Base-by-base conservation (phyloP, 2,329 filamentous ascomycete species). In the Colletotrichum tabaci region DNA sequence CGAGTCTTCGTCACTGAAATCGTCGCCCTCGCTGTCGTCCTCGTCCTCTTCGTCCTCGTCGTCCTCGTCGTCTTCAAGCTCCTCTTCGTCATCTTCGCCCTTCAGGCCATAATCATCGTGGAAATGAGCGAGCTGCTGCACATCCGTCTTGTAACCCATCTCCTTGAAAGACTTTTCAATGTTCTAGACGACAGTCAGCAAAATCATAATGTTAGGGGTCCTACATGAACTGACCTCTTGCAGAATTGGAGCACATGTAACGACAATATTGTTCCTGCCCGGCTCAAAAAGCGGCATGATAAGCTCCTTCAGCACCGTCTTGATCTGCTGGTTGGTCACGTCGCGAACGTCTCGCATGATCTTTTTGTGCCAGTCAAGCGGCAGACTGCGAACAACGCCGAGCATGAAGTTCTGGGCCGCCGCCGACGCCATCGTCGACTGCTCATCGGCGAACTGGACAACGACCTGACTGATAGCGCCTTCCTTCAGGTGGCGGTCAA, bases 401-500 rank as follows among this genome's bases (percentile, higher is more conserved):
- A 93, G 90, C 13, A 95, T 87, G 80, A 97, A 99, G 78, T 94
- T 96, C 76, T 93, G 91, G 77, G 92, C 89, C 0, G 95, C 96
- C 0, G 96, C 95, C 53, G 88, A 90, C 8, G 92, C 89, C 87
- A 97, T 94, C 0, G 94, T 98, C 2, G 93, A 88, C 81, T 98
- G 94, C 78, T 97, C 94, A 76, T 98, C 94, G 2, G 95, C 96
- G 78, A 97, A 93, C 61, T 87, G 88, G 73, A 95, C 91, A 44
- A 99, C 94, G 69, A 99, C 95, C 76, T 92, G 93, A 78, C 93
- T 96, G 71, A 99, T 93, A 5, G 96, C 95, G 7, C 94, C 95
- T 81, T 98, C 94, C 12, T 98, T 89, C 75, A 95, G 91, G 70
- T 95, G 87, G 66, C 91, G 89, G 78, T 98, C 94, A 66, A 99